These are phyloP conservation scores for Xerocomellus intermedius DNA, from an alignment of 768 basidiomycete species.

Conservation along the genomic window DNA sequence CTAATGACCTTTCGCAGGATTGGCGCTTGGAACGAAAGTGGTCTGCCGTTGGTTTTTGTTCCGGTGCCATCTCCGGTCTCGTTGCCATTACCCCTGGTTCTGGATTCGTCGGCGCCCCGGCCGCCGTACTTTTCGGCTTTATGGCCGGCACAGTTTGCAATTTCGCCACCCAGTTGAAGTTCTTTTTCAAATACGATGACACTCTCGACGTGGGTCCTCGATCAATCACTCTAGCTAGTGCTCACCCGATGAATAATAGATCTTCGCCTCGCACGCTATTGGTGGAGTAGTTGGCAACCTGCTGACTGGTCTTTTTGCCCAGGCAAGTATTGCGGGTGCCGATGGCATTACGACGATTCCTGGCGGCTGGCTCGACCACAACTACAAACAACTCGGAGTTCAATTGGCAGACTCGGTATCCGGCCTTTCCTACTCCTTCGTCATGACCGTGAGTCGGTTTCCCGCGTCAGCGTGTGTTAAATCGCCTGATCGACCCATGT, in stretches of 20 bases:
- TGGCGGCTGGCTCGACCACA: constrained; percentile 88
- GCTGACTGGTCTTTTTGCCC: constrained; percentile 86
- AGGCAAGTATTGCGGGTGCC: constrained; percentile 71
- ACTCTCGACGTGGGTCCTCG: constrained; percentile 62
- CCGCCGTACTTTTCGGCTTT: constrained; percentile 83
- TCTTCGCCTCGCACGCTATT: constrained; percentile 82
- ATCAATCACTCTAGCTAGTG: background rate
- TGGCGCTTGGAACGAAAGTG: constrained; percentile 92
- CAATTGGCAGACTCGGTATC: constrained; percentile 76
- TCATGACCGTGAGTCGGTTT: constrained; percentile 58
- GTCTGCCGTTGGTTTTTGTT: constrained; percentile 93
- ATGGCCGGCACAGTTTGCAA: constrained; percentile 85
- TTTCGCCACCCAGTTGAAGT: constrained; percentile 95
- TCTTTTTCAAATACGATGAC: constrained; percentile 72
- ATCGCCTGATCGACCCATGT: background rate
- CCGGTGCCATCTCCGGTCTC: constrained; percentile 87
- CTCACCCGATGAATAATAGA: constrained; percentile 41
- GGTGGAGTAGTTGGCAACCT: constrained; percentile 82
- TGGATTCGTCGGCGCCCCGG: constrained; percentile 79
- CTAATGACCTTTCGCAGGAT: constrained; percentile 48
- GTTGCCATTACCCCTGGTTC: constrained; percentile 89
- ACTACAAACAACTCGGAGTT: constrained; percentile 80
- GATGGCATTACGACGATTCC: constrained; percentile 66
- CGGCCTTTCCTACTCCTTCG: constrained; percentile 69
- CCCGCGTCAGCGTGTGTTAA: background rate